Percentiles rank a stretch among this genome's conserved stretches.
phyloP scores from a whole-genome alignment of 805 yeast species.

The Saturnispora kantuleensis region DNA sequence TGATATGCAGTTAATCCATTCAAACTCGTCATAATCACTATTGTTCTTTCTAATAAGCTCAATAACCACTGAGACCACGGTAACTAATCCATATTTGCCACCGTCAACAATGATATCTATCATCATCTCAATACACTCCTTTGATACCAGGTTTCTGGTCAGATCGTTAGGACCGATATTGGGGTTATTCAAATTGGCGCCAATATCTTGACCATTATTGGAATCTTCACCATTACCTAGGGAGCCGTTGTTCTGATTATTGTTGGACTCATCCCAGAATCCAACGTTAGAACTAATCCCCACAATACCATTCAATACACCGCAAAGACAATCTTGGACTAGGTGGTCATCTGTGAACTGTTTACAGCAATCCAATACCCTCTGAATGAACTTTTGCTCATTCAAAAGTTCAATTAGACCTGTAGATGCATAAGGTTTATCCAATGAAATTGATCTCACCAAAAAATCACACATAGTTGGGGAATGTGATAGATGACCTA shows the following conservation, averaged over 20 bases:
- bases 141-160: constrained; percentile 80
- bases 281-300: constrained; percentile 34
- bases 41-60: constrained; percentile 92
- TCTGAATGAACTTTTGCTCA: constrained; percentile 60
- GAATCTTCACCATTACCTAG: constrained; percentile 2
- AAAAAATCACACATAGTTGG: constrained; percentile 87
- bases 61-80: constrained; percentile 88
- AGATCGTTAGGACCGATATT: constrained; percentile 94
- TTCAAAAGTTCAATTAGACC: constrained; percentile 72
- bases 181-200: constrained; percentile 46
- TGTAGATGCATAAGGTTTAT: constrained; percentile 78
- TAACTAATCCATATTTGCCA: constrained; percentile 74
- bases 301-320: constrained; percentile 83
- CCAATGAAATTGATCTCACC: constrained; percentile 79
- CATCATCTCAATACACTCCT: constrained; percentile 51
- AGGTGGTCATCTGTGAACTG: constrained; percentile 23
- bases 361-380: constrained; percentile 57
- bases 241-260: too few relatives aligned
- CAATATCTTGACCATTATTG: constrained; percentile 46
- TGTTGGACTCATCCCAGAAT: constrained; percentile 22
- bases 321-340: constrained; percentile 39
- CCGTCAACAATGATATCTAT: constrained; percentile 66
- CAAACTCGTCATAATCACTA: constrained; percentile 73
- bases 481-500: constrained; percentile 66
- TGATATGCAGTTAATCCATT: constrained; percentile 25